Base-by-base conservation (phyloP, 2,329 filamentous ascomycete species). In the Eutypa lata region DNA sequence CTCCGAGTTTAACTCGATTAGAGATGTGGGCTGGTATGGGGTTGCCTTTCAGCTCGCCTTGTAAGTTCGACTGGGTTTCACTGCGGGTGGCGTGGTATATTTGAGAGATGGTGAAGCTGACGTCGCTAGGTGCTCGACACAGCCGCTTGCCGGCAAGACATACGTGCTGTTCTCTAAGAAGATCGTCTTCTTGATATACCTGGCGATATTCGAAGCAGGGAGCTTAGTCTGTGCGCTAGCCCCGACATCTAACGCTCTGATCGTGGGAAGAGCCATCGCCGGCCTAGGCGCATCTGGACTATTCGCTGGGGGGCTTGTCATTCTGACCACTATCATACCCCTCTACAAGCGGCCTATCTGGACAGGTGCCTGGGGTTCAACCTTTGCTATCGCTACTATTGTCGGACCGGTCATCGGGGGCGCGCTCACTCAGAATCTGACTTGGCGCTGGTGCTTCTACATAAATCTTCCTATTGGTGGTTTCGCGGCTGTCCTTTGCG, bases 261-360 rank as follows among this genome's bases (percentile, higher is more conserved):
- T 68, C 40, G 57, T 61, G 7, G 65, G 65, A 19, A 57, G 65
- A 18, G 65, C 64, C 19, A 48, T 68, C 3, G 62, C 65, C 48
- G 67, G 67, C n/a, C 44, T 66, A 10, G 65, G 66, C 1, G 58
- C 62, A 13, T 63, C 57, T n/a, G 64, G 65, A 2, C 52, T 68
- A 10, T 65, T 67, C 28, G 62, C 65, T 5, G 65, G 65, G n/a
- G 59, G 55, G 33, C 58, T 66, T 40, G 58, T 57, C 21, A 59
- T 67, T 33, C 51, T 65, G 7, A 54, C 57, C 1, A 49, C 48
- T 16, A 57, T 52, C 10, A 49, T 61, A 13, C 60, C 58, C 1
- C 53, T 60, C 2, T 48, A 55, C 14, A 60, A 58, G 33, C 59
- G 60, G 1, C 40, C 58, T 2, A 40, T 61, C 14, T 58, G n/a